Base-by-base conservation (phyloP, 768 basidiomycete species). In the Galerina marginata region DNA sequence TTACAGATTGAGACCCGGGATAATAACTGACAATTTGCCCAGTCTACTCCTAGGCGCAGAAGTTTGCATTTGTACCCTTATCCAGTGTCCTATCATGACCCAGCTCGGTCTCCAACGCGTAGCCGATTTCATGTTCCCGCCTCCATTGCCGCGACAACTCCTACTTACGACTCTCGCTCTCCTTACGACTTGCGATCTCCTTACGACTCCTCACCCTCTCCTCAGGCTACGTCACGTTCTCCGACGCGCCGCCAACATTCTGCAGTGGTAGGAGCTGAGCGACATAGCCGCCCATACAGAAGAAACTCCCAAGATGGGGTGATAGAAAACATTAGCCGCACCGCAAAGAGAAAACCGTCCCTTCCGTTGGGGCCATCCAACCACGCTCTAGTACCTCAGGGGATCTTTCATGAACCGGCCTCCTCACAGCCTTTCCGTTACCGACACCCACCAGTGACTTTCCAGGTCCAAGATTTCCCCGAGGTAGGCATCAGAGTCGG, bases 401-500 rank as follows among this genome's bases (percentile, higher is more conserved):
- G 12, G 9, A 64, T 66, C 15, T 67, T 65, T 55, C 65, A 68
- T 38, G 62, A 70, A 25, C 64, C 59, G 36, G 54, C 29, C 7
- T 20, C 7, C 29, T 33, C 56, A 15, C 39, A 47, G 6, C 29
- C 58, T 6, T 56, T 40, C n/a, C 50, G n/a, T 14, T 64, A 46
- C 3, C 66, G 70, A 23, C 65, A 71, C 58, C 42, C 69, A 9
- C 56, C 67, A 4, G 75, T 82, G 54, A 59, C 58, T 1, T 81
- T 82, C 64, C 65, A 69, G 60, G 56, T 40, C 16, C 65, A 46
- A 52, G 65, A 59, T 45, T 66, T 63, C 64, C 77, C 71, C 3
- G 75, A 71, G 54, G 59, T 65, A 26, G 74, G 75, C 0, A 69
- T 75, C 11, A 62, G 67, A n/a, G 63, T 75, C n/a, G 67, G 67